phyloP scores from a whole-genome alignment of 306 rosid species.

The Leucaena leucocephala region DNA sequence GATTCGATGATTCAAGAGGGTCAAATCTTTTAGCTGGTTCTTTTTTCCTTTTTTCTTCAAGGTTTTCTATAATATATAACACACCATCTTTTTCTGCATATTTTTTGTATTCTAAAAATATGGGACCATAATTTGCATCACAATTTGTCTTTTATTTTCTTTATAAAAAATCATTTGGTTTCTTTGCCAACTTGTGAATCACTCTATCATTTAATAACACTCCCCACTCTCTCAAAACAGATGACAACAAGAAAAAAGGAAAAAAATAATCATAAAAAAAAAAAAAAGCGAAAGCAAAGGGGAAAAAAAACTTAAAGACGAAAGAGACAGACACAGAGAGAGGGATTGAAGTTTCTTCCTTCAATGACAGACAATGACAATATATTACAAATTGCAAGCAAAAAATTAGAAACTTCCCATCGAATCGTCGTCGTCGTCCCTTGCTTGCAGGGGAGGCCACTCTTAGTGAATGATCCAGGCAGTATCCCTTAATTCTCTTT shows the following conservation, averaged over 20 bases:
- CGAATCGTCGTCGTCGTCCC: not conserved
- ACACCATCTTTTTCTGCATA: no score
- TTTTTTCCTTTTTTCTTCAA: no score
- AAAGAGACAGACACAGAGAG: not conserved
- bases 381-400: not conserved
- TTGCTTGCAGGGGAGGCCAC: not conserved
- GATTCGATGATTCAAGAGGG: no score
- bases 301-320: not conserved
- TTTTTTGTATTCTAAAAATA: no score
- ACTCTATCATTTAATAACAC: not conserved
- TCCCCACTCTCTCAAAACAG: not conserved
- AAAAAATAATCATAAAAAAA: not conserved
- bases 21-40: no score
- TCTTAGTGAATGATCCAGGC: no score
- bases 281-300: not conserved
- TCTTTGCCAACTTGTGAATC: not conserved
- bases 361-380: not conserved
- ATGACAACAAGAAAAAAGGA: not conserved
- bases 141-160: not conserved
- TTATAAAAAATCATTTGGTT: not conserved
- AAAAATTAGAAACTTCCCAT: not conserved
- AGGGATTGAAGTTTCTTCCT: not conserved
- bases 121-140: not conserved
- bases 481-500: no score
- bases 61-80: no score